A percentile compares a stretch with the other conserved stretches of the same genome.
phyloP scores from a whole-genome alignment of 2,329 filamentous ascomycete genomes.

The Ilyonectria robusta region DNA sequence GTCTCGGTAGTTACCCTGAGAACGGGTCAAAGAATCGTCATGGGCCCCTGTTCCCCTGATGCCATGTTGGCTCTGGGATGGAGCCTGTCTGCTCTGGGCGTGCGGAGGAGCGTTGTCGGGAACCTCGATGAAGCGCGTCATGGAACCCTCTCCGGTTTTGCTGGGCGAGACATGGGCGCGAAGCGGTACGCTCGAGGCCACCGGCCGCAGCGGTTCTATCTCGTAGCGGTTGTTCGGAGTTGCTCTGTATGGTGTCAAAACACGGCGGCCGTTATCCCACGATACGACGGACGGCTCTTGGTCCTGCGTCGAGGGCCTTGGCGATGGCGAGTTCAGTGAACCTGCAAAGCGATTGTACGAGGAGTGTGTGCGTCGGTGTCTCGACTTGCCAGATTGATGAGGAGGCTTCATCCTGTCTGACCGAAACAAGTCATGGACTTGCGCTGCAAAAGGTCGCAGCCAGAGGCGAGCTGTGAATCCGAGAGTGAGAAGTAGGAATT shows the following conservation, averaged over 20 bases:
- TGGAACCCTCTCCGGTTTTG: not conserved
- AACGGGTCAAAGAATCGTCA: conserved; percentile 10
- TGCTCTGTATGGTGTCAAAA: not conserved
- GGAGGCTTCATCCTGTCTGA: not conserved
- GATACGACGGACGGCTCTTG: not conserved
- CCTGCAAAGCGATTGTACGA: conserved; percentile 1
- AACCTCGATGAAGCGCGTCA: not conserved
- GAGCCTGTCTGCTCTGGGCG: not conserved
- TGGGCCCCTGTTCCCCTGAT: conserved; percentile 23
- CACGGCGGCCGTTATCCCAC: not conserved
- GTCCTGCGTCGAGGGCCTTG: not conserved
- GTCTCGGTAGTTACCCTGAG: conserved; percentile 14
- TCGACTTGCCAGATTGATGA: not conserved
- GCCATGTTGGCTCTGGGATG: not conserved
- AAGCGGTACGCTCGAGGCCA: not conserved
- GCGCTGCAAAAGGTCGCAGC: not conserved
- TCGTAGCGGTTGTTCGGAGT: not conserved
- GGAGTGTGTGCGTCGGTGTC: too few species aligned
- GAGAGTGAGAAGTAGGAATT: not conserved
- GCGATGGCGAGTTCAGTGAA: not conserved
- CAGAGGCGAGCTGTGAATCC: not conserved
- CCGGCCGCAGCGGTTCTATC: not conserved
- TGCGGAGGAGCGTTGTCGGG: not conserved
- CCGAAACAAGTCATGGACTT: not conserved
- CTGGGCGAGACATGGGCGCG: not conserved